Evolutionary conservation across 768 basidiomycete genomes (phyloP).

Genomic region (Tylopilus sp.): DNA sequence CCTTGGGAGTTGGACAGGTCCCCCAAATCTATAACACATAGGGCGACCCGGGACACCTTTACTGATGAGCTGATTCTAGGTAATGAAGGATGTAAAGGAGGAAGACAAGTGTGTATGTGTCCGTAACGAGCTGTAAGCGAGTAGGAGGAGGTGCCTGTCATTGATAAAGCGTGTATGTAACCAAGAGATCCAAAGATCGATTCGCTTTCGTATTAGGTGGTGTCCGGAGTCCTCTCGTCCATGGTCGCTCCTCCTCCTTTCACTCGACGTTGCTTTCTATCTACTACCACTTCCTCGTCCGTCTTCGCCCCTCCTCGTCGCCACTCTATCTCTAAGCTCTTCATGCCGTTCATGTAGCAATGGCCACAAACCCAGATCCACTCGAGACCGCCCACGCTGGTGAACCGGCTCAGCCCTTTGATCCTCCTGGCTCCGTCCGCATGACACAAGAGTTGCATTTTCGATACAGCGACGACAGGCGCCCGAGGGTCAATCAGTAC

Average conservation of each 20-base stretch:
- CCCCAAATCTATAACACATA: slow-evolving; percentile 26
- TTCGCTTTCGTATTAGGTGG: slow-evolving; percentile 21
- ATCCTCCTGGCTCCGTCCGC: slow-evolving; percentile 44
- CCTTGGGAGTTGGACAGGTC: slow-evolving; percentile 20
- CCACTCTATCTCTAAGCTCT: slow-evolving; percentile 11
- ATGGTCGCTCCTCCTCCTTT: slow-evolving; percentile 15
- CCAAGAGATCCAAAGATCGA: slow-evolving; percentile 13
- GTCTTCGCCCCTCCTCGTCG: slow-evolving; percentile 9
- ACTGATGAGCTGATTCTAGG: slow-evolving; percentile 34
- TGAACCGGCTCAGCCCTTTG: slow-evolving; percentile 34
- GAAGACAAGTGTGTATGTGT: slow-evolving; percentile 46
- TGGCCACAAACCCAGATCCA: slow-evolving; percentile 23
- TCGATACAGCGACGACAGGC: slow-evolving; percentile 39
- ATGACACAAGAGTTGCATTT: slow-evolving; percentile 46
- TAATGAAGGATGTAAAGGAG: slow-evolving; percentile 48
- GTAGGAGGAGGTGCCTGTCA: not conserved
- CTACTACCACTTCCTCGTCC: slow-evolving; percentile 19
- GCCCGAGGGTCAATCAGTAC: slow-evolving; percentile 80
- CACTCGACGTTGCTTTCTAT: slow-evolving; percentile 18
- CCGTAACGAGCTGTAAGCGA: slow-evolving; percentile 17
- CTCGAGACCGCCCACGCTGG: slow-evolving; percentile 32
- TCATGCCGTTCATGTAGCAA: slow-evolving; percentile 30
- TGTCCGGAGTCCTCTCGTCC: slow-evolving; percentile 27
- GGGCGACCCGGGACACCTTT: slow-evolving; percentile 25
- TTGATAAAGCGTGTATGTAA: slow-evolving; percentile 3